Evolutionary conservation across 1,139 yeast species (phyloP).

Genomic region (Sugiyamaella novakii): DNA sequence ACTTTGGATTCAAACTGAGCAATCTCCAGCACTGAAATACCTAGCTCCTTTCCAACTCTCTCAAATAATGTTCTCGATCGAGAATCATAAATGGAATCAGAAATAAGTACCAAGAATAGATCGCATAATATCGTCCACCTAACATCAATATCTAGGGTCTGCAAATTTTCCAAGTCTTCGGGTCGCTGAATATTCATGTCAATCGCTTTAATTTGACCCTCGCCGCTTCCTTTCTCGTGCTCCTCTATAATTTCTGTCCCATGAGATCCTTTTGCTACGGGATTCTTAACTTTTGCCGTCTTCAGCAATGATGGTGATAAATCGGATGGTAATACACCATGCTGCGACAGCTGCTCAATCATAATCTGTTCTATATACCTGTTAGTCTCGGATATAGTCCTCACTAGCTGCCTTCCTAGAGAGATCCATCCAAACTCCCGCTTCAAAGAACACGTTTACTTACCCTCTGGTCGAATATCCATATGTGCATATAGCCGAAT

Average conservation of each 20-base stretch:
- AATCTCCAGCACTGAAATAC: conserved; percentile 64
- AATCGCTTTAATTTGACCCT: conserved; percentile 16
- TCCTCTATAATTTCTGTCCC: conserved; percentile 11
- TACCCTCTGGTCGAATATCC: conserved; percentile 58
- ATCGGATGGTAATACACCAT: conserved; percentile 77
- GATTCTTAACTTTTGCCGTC: conserved; percentile 37
- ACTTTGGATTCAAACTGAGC: conserved; percentile 88
- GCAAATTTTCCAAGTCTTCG: conserved; percentile 43
- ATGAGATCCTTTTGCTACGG: conserved; percentile 28
- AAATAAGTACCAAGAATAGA: conserved; percentile 71
- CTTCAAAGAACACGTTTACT: conserved; percentile 2
- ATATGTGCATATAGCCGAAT: conserved; percentile 78
- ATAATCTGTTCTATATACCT: conserved; percentile 62
- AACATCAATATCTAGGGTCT: conserved; percentile 65
- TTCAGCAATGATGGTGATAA: conserved; percentile 54
- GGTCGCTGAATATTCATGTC: conserved; percentile 38
- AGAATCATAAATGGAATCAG: conserved; percentile 87
- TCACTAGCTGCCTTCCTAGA: no score
- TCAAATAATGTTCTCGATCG: conserved; percentile 78
- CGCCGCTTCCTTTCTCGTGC: conserved; percentile 16
- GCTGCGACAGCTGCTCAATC: conserved; percentile 85
- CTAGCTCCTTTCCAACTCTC: conserved; percentile 63
- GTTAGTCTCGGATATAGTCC: no score
- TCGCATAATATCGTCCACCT: conserved; percentile 95
- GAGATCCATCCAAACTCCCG: no score